These are phyloP conservation scores for Lenwebbia sp. DNA, from an alignment of 345 rosid species.

Conservation along the genomic window DNA sequence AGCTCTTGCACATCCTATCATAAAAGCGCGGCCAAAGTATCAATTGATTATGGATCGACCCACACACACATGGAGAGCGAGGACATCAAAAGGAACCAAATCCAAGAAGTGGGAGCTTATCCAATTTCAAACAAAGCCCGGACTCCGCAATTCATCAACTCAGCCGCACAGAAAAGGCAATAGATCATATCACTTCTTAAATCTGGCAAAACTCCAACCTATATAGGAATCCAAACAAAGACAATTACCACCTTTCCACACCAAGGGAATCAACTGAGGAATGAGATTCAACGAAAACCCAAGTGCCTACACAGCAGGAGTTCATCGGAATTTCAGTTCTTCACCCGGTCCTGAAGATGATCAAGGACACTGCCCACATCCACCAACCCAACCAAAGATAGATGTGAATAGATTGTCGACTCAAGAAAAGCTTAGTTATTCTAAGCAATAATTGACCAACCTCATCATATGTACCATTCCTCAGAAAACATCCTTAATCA, in stretches of 20 bases:
- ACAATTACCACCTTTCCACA: neutral
- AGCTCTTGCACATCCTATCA: neutral
- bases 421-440: neutral
- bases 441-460: neutral
- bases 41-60: neutral
- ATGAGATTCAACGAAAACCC: neutral
- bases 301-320: neutral
- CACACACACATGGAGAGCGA: neutral
- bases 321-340: neutral
- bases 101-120: too few relatives aligned
- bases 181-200: neutral
- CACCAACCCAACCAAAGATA: neutral
- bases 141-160: too few relatives aligned
- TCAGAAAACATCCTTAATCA: neutral
- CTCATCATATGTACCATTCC: neutral
- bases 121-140: too few relatives aligned
- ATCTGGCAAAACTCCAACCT: neutral
- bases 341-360: neutral
- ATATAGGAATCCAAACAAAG: neutral
- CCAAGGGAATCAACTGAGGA: neutral
- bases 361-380: neutral
- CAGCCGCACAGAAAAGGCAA: neutral
- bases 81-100: neutral
- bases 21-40: neutral
- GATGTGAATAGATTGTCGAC: neutral